Evolutionary conservation across 2,329 filamentous ascomycete species (phyloP), one percentile per base, ranked within the genome.

Genomic region (Anthostomella pinea): DNA sequence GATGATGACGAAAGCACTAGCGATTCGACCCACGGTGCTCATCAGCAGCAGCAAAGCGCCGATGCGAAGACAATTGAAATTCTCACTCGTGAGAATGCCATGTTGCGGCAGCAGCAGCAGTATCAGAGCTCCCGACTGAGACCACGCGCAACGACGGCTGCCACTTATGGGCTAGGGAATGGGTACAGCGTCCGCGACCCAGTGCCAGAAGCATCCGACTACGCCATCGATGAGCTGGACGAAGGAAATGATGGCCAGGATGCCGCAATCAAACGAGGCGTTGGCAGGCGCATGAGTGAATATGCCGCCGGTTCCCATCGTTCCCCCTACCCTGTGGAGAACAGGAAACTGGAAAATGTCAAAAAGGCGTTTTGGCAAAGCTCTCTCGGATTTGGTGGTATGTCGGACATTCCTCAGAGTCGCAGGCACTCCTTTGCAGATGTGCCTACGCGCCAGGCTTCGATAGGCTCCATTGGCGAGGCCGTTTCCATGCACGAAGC

Each of bases 351-450:
- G 8, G 81, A 84, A 42, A 80, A 75, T 48, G 68, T 83, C 7
- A 83, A 82, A 60, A 83, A 79, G 52, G 79, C 74, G 4, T 76
- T 79, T 43, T 89, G 84, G 84, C 82, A 85, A 48, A 84, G 76
- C 49, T 80, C 81, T 5, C 70, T 81, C n/a, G 80, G 77, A 2
- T 85, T 86, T 56, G 73, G 76, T 28, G 71, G 74, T 11, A 48
- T 77, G 16, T 70, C 69, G 4, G 82, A 86, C 43, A 69, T 79
- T 19, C 78, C 82, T 9, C 84, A 89, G 53, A 88, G 85, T 52
- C 77, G 87, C 41, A 79, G 87, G 18, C 87, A 91, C 60, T 91
- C 87, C 2, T 87, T 93, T 56, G 87, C 80, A 33, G 81, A 81
- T 51, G 72, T 83, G 53, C 79, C 76, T 18, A 80, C 77, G 17